Percentiles rank a stretch among this genome's conserved stretches.
Evolutionary conservation across 139 green algal species (phyloP).

Genomic region (Gonium pectorale): DNA sequence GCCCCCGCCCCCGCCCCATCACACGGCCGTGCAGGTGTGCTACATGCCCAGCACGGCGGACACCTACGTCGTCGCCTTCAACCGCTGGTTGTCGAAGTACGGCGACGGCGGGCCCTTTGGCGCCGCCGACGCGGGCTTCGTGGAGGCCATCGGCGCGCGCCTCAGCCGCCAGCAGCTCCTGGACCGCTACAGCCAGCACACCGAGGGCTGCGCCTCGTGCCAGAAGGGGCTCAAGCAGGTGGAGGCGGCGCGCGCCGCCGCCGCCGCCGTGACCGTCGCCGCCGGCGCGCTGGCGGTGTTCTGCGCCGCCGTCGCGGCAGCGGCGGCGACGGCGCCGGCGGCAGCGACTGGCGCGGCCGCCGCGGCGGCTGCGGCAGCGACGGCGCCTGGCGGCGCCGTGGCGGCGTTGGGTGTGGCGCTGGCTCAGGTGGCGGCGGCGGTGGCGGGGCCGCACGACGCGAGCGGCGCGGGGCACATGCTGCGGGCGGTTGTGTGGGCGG

Average conservation of each 20-base stretch:
- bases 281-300: neutral
- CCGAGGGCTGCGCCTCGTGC: conserved; percentile 38
- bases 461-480: neutral
- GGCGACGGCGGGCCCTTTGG: conserved; percentile 53
- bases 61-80: conserved; percentile 45
- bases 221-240: conserved; percentile 23
- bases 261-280: neutral
- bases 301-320: conserved; percentile 22
- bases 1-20: neutral
- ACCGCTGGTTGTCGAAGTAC: conserved; percentile 42
- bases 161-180: conserved; percentile 41
- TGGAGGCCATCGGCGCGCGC: conserved; percentile 22
- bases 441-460: neutral
- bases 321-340: neutral
- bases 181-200: conserved; percentile 54
- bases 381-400: neutral
- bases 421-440: neutral
- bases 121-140: neutral
- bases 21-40: neutral
- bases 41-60: conserved; percentile 44
- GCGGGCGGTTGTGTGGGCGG: conserved; percentile 10
- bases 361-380: neutral
- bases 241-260: neutral
- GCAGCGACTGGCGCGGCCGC: neutral
- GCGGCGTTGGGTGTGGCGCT: neutral